phyloP scores from a whole-genome alignment of 345 rosid genomes.

The Geranium brycei region DNA sequence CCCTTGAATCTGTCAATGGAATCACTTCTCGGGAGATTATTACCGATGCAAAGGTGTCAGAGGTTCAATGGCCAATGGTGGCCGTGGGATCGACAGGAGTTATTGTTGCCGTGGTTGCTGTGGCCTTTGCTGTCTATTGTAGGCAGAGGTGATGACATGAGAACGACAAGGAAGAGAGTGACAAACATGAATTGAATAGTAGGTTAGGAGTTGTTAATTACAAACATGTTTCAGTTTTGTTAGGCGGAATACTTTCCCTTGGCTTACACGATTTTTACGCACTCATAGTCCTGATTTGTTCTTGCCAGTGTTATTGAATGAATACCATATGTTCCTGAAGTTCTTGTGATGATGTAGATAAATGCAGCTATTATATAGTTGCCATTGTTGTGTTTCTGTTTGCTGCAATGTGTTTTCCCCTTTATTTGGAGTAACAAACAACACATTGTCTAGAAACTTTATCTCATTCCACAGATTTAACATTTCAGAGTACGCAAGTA shows the following conservation, averaged over 20 bases:
- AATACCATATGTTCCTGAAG: too few species aligned
- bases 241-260: conserved; percentile 17
- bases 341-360: too few species aligned
- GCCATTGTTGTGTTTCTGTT: too few species aligned
- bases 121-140: conserved; percentile 30
- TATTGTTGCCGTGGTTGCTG: conserved; percentile 33
- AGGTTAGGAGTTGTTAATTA: not conserved
- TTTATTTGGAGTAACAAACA: too few species aligned
- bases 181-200: not conserved
- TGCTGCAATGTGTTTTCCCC: too few species aligned
- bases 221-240: conserved; percentile 15
- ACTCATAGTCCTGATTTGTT: not conserved
- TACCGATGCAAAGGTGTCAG: conserved; percentile 11
- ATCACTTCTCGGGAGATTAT: conserved; percentile 7
- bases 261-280: conserved; percentile 1
- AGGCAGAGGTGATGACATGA: conserved; percentile 12
- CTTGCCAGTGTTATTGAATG: not conserved
- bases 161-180: conserved; percentile 1
- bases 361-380: too few species aligned
- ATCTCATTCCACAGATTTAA: too few species aligned
- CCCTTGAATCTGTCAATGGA: conserved; percentile 25
- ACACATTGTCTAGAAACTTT: too few species aligned
- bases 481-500: too few species aligned
- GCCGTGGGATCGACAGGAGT: conserved; percentile 43
- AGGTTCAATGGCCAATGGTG: conserved; percentile 32